Evolutionary conservation across 768 basidiomycete genomes (phyloP), one percentile per base, ranked within the genome.

Genomic region (Baorangia bicolor): DNA sequence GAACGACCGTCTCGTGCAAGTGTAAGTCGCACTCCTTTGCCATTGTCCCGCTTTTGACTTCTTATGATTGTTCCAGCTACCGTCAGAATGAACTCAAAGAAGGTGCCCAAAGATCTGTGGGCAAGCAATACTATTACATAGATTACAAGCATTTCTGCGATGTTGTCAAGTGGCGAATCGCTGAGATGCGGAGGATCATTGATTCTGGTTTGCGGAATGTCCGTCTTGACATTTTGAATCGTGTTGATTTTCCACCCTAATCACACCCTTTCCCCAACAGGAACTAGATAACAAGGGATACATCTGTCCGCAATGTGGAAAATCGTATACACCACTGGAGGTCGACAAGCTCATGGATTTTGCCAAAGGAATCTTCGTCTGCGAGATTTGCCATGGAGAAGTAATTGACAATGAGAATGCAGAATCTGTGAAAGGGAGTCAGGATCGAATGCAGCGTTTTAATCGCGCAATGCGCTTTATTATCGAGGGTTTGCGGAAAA

Each of bases 221-320:
- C 57, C 53, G 84, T 76, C 33, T 23, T 35, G 18, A 54, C 40
- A 0, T 46, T 44, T 28, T 23, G 30, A 40, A 34, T 30, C 37
- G 25, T 21, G 12, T 25, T 13, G 12, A n/a, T 12, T 51, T 16
- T 43, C 14, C 54, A n/a, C 8, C 23, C 39, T 47, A 11, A 46
- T 37, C 6, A 13, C 16, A 44, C 40, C 25, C 20, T 16, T 50
- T 40, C 16, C 30, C 27, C 35, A 18, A 33, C 65, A 98, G 95
- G 94, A 98, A 76, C 84, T 97, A 57, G 93, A 95, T 59, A 92
- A 94, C 69, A 92, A 96, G 73, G 97, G 96, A n/a, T 98, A 97
- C 72, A 86, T 95, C 55, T 99, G 96, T 71, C 88, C 94, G 2
- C 83, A 85, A 61, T 98, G 95, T 77, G 82, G 83, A 55, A 85